Evolutionary conservation across 306 rosid species (phyloP).

Genomic region (Dalbergia cultrata): DNA sequence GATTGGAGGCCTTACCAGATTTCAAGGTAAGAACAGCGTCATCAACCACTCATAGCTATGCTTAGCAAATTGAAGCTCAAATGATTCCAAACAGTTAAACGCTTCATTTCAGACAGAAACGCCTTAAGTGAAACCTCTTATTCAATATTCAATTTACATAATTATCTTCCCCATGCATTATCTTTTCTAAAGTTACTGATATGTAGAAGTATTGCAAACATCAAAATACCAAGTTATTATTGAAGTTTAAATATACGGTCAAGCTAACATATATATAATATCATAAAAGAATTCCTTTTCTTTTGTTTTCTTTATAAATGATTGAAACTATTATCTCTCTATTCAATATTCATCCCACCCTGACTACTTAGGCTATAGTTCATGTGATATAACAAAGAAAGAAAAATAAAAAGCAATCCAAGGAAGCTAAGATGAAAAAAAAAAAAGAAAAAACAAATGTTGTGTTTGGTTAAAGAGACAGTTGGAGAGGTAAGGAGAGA

Average conservation of each 20-base stretch:
- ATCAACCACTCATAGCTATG: not conserved
- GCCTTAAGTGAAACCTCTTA: too few species aligned
- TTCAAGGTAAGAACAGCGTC: too few species aligned
- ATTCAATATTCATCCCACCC: not conserved
- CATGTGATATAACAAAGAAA: not conserved
- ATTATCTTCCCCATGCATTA: not conserved
- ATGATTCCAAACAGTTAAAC: not conserved
- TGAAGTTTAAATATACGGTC: not conserved
- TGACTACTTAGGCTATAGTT: not conserved
- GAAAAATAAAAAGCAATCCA: not conserved
- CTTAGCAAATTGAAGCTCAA: not conserved
- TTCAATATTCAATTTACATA: not conserved
- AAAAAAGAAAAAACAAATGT: not conserved
- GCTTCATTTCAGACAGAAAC: not conserved
- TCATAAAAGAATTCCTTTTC: too few species aligned
- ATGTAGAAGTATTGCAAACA: not conserved
- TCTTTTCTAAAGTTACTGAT: not conserved
- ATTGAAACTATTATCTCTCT: not conserved
- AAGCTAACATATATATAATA: too few species aligned
- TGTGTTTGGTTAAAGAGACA: not conserved
- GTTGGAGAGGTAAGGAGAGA: not conserved
- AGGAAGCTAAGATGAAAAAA: too few species aligned
- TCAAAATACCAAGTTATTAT: not conserved
- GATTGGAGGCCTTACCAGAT: too few species aligned
- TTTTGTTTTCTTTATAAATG: not conserved